These are phyloP conservation scores for Saccharomycopsis hybrid DNA, from an alignment of 1,139 yeast genomes.

Conservation along the genomic window DNA sequence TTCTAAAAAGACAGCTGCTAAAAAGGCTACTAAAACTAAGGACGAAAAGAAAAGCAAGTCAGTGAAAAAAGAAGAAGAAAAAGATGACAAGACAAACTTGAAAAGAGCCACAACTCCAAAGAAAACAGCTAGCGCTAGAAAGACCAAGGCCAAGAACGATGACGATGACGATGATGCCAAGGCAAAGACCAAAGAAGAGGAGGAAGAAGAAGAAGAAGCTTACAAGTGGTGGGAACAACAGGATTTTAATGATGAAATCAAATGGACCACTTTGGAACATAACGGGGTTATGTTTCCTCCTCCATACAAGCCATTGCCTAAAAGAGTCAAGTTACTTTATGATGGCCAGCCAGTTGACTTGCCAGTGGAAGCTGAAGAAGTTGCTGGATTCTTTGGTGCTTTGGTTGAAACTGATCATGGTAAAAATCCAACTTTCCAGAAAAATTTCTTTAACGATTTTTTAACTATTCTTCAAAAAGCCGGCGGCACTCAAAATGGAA, in stretches of 20 bases:
- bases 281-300: constrained; percentile 94
- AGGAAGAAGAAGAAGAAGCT: constrained; percentile 53
- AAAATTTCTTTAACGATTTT: constrained; percentile 83
- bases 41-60: constrained; percentile 6
- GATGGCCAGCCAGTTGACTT: constrained; percentile 68
- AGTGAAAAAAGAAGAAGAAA: constrained; percentile 7
- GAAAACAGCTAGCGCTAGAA: constrained; percentile 15
- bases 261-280: constrained; percentile 84
- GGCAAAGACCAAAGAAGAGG: constrained; percentile 30
- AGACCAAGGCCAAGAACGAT: constrained; percentile 13
- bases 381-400: constrained; percentile 92
- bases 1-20: constrained; percentile 5
- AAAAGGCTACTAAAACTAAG: constrained; percentile 5
- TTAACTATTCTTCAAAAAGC: constrained; percentile 56
- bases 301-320: constrained; percentile 78
- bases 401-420: constrained; percentile 87
- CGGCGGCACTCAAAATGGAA: constrained; percentile 50
- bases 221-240: constrained; percentile 88
- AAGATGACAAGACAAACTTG: constrained; percentile 9
- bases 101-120: constrained; percentile 8
- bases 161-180: constrained; percentile 7
- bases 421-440: constrained; percentile 75
- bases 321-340: constrained; percentile 68
- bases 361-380: constrained; percentile 86
- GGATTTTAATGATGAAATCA: constrained; percentile 63